Percentiles rank a stretch among this genome's conserved stretches.
Evolutionary conservation across 2,329 filamentous ascomycete genomes (phyloP).

Genomic region (Diatrype stigma): DNA sequence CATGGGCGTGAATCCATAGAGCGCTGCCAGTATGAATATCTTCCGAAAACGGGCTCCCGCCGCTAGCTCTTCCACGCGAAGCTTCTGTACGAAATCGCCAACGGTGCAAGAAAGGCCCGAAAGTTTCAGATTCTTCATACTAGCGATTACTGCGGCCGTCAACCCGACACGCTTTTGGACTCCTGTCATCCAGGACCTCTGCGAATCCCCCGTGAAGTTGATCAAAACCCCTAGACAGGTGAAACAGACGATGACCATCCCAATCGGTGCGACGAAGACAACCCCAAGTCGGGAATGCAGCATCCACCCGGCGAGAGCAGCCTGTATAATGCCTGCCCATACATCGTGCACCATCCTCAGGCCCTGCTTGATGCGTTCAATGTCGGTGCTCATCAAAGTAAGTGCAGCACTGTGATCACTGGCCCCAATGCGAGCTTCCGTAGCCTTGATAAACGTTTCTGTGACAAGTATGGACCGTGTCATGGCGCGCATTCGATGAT

Average conservation of each 20-base stretch:
- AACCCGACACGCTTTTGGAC: conserved; percentile 29
- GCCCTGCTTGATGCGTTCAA: conserved; percentile 35
- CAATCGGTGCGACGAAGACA: conserved; percentile 42
- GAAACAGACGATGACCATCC: conserved; percentile 29
- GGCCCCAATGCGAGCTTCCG: not conserved
- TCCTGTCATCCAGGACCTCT: conserved; percentile 29
- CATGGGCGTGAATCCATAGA: conserved; percentile 19
- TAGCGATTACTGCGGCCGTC: conserved; percentile 30
- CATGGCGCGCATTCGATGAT: conserved; percentile 22
- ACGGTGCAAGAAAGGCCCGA: conserved; percentile 30
- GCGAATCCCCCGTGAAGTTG: conserved; percentile 17
- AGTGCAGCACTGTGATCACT: conserved; percentile 34
- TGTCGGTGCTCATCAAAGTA: conserved; percentile 43
- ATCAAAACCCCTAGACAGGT: conserved; percentile 17
- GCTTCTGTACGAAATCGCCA: conserved; percentile 23
- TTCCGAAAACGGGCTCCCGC: conserved; percentile 31
- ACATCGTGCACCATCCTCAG: conserved; percentile 31
- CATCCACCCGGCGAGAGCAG: conserved; percentile 40
- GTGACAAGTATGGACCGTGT: conserved; percentile 9
- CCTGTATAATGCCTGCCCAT: conserved; percentile 35
- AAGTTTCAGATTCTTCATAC: conserved; percentile 40
- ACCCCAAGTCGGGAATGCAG: conserved; percentile 40
- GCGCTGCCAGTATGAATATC: conserved; percentile 30
- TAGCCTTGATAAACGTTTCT: conserved; percentile 3
- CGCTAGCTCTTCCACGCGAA: conserved; percentile 33